Conservation (phyloP, 345 rosid species). For the Carallia pectinifolia region DNA sequence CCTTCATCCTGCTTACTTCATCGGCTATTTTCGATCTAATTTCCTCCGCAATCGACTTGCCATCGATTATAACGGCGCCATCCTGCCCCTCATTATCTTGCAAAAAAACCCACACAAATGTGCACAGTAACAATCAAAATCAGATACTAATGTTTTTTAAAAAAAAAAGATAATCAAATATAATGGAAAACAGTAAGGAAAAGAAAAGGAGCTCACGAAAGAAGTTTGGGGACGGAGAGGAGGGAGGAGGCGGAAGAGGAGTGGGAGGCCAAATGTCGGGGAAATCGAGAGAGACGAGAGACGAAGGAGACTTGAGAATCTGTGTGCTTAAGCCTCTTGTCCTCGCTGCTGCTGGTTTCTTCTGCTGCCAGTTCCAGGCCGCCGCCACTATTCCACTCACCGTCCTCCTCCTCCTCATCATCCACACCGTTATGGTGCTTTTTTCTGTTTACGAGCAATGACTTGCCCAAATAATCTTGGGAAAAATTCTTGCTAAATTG, state of each 20-base stretch:
- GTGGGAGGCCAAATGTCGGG: slow-evolving; percentile 59
- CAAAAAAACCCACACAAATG: slow-evolving; percentile 6
- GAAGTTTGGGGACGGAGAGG: too few species aligned
- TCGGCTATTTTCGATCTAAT: slow-evolving; percentile 53
- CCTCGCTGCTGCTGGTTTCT: too few species aligned
- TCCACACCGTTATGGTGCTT: not conserved
- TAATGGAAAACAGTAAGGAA: not conserved
- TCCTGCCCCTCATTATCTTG: slow-evolving; percentile 45
- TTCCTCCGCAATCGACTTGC: slow-evolving; percentile 72
- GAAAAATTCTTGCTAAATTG: too few species aligned
- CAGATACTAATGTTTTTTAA: slow-evolving; percentile 13
- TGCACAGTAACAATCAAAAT: not conserved
- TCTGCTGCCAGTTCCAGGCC: slow-evolving; percentile 10
- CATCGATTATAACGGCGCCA: slow-evolving; percentile 57
- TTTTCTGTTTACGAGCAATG: too few species aligned
- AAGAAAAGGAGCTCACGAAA: slow-evolving; percentile 26
- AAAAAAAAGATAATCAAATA: not conserved
- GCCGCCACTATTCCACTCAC: slow-evolving; percentile 9
- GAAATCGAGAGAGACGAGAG: slow-evolving; percentile 71
- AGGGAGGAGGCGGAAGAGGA: slow-evolving; percentile 3
- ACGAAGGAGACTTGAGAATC: slow-evolving; percentile 60
- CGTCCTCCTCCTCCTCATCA: slow-evolving; percentile 6
- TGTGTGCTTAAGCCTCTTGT: slow-evolving; percentile 26
- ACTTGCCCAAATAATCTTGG: too few species aligned
- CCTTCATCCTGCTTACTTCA: slow-evolving; percentile 77